Conservation (phyloP, 140 eudicot genomes). For the Cichorium intybus region DNA sequence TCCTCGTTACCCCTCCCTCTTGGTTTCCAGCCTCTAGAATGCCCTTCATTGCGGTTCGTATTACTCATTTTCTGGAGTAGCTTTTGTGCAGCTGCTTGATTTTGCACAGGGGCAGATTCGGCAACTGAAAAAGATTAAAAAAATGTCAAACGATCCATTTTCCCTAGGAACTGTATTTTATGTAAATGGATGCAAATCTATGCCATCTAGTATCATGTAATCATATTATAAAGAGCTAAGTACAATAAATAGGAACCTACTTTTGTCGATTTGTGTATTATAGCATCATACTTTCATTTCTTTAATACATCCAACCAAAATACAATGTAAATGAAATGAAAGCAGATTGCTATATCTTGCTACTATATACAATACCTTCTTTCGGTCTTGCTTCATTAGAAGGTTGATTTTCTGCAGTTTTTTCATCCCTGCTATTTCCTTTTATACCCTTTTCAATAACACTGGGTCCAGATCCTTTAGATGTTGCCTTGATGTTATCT, state of each 20-base stretch:
- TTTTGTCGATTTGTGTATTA: too few relatives aligned
- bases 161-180: background rate
- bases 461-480: conserved; percentile 24
- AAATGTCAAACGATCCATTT: background rate
- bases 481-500: conserved; percentile 34
- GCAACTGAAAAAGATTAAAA: conserved; percentile 40
- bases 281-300: too few relatives aligned
- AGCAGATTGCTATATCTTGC: background rate
- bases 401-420: conserved; percentile 37
- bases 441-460: conserved; percentile 26
- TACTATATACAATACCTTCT: conserved; percentile 55
- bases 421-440: conserved; percentile 27
- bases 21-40: conserved; percentile 56
- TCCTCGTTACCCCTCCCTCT: conserved; percentile 59
- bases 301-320: too few relatives aligned
- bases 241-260: too few relatives aligned
- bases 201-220: too few relatives aligned
- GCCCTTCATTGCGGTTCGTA: conserved; percentile 39
- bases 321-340: background rate
- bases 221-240: background rate
- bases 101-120: conserved; percentile 71
- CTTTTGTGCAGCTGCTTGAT: conserved; percentile 93
- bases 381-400: conserved; percentile 60
- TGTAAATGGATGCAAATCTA: background rate
- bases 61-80: conserved; percentile 74